Evolutionary conservation across 2,329 filamentous ascomycete species (phyloP).

Genomic region (Myrmaecium sp.): DNA sequence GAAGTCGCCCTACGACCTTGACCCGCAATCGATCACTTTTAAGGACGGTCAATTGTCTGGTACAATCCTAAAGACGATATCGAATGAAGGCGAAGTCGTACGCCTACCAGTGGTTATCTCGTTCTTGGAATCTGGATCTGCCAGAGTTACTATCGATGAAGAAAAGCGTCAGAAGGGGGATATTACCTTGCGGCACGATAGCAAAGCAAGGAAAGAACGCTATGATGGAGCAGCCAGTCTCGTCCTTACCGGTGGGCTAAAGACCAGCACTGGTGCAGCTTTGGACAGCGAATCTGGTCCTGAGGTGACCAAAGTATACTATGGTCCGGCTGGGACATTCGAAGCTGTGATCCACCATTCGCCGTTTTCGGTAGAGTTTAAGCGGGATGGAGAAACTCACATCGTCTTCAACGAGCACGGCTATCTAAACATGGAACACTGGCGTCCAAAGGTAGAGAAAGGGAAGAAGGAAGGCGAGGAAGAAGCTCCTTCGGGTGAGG

Average conservation of each 20-base stretch:
- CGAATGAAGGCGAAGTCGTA: conserved; percentile 48
- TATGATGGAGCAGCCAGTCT: conserved; percentile 86
- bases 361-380: conserved; percentile 76
- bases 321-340: conserved; percentile 58
- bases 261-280: conserved; percentile 53
- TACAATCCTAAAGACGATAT: conserved; percentile 63
- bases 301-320: conserved; percentile 52
- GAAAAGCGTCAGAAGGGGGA: conserved; percentile 78
- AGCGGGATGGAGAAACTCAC: conserved; percentile 63
- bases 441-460: conserved; percentile 71
- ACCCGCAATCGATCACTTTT: conserved; percentile 54
- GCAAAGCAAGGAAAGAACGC: conserved; percentile 71
- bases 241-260: conserved; percentile 68
- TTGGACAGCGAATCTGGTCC: conserved; percentile 51
- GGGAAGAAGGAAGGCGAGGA: conserved; percentile 35
- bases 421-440: conserved; percentile 85
- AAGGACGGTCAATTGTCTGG: conserved; percentile 67
- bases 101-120: conserved; percentile 69
- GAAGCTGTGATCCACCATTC: conserved; percentile 70
- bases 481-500: conserved; percentile 35
- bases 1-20: conserved; percentile 65
- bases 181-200: conserved; percentile 72
- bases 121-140: conserved; percentile 78
- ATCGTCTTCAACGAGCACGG: conserved; percentile 84
- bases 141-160: conserved; percentile 79